phyloP scores from a whole-genome alignment of 192 early-diverging fungal species.

The Geranomyces michiganensis region DNA sequence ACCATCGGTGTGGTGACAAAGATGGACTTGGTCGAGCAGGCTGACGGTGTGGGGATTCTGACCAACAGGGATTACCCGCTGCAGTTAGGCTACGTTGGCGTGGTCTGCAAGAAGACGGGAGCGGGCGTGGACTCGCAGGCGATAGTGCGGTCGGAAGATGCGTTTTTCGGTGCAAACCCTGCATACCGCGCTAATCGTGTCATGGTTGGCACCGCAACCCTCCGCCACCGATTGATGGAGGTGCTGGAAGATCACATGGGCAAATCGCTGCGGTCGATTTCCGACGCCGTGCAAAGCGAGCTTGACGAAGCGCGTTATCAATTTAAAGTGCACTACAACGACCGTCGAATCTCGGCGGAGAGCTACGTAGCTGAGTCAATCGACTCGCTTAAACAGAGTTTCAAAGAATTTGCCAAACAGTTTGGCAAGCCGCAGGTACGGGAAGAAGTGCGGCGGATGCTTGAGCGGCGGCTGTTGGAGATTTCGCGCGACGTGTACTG shows the following conservation, averaged over 20 bases:
- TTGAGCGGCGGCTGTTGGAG: constrained; percentile 87
- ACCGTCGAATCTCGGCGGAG: constrained; percentile 91
- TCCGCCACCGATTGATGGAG: constrained; percentile 85
- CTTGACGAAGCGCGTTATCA: constrained; percentile 95
- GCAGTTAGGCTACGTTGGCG: constrained; percentile 94
- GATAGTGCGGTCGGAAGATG: constrained; percentile 57
- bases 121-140: constrained; percentile 29
- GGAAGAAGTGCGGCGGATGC: constrained; percentile 86
- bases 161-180: constrained; percentile 59
- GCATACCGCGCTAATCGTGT: constrained; percentile 68
- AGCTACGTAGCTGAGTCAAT: constrained; percentile 95
- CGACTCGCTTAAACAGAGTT: constrained; percentile 89
- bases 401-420: constrained; percentile 88
- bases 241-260: constrained; percentile 94
- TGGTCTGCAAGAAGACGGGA: constrained; percentile 77
- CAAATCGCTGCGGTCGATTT: constrained; percentile 74
- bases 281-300: constrained; percentile 92
- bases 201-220: constrained; percentile 80
- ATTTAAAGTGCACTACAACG: constrained; percentile 99
- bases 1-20: constrained; percentile 99
- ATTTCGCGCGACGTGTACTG: constrained; percentile 93
- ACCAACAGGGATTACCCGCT: constrained; percentile 92
- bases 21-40: constrained; percentile 88
- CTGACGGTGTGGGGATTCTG: constrained; percentile 75
- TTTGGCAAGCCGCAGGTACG: constrained; percentile 96